Evolutionary conservation across 2,329 filamentous ascomycete species (phyloP), one percentile per base, ranked within the genome.

Genomic region (Cladosporium sp.): DNA sequence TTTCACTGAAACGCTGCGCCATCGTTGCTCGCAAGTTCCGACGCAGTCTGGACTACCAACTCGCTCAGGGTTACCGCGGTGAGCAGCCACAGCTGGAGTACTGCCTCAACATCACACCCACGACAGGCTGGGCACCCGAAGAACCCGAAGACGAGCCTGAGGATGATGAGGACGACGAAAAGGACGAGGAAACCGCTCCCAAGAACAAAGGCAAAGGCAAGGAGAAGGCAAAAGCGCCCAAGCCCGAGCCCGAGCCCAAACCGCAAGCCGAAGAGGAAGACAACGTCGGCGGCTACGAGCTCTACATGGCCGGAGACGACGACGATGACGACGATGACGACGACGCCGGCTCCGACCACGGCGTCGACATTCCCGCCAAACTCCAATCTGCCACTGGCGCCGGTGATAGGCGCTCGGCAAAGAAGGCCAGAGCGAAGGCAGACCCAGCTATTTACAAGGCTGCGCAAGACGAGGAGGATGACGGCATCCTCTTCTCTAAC

Each of bases 401-500:
- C 4, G 82, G 82, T 10, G 79, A 82, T 65, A 73, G 82, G 8
- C 76, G 81, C 5, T 70, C 70, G 0, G 68, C 72, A 1, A 73
- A 74, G 65, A 78, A 78, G 67, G 74, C 75, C 0, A 34, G 60
- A 6, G 34, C 60, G 23, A 76, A 75, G 53, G 79, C 80, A 0
- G 92, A 96, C 76, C 93, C 94, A 0, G 95, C 95, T 10, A 86
- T 99, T 58, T 99, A 99, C 83, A 89, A 90, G 76, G 85, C 90
- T 1, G 85, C 86, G 60, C 85, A 77, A 1, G 81, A 81, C 16
- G 85, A 87, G 48, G 94, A 96, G 63, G 93, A 97, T 65, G 89
- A 91, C 70, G 88, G 88, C 0, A 86, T 91, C 60, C 78, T 91
- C 36, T 90, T 91, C 75, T 88, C 85, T 56, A 89, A 88, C 72